Base-by-base conservation (phyloP, 768 basidiomycete genomes). In the Neoboletus brunneissimus region DNA sequence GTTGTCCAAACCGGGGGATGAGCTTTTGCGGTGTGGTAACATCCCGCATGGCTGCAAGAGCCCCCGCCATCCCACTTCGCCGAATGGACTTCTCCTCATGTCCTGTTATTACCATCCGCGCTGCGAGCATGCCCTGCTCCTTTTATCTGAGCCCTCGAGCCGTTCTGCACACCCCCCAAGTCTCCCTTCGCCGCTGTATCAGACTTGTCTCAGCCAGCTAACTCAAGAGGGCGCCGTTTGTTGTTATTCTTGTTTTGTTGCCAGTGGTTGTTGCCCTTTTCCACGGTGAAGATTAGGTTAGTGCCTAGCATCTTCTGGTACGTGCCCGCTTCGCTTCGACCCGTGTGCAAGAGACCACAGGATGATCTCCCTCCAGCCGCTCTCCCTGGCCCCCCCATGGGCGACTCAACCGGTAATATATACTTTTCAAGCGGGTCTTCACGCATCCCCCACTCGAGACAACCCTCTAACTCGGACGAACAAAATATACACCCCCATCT, bases 1-100 rank as follows among this genome's bases (percentile, higher is more conserved):
- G 54, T 58, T 63, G 29, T 56, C 67, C 65, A 69, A 68, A 70
- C 64, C 47, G 60, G 71, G 71, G 59, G 61, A 45, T 63, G 48
- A 47, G 42, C 51, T 47, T 60, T 52, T 54, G 55, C 61, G 53
- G 66, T 70, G 69, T 62, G 64, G 58, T 57, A 55, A 61, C 58
- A 47, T 54, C 57, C 58, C 54, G 59, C 66, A 61, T 58, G 62
- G 34, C 47, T 54, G 38, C 58, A 55, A 58, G 57, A 59, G 59
- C 55, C 52, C 59, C 70, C 56, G 55, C 59, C 41, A 52, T 63
- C 55, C 55, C 49, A 64, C 57, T 61, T 55, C 40, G 25, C 3
- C 25, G 53, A 60, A 58, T 31, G 60, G 45, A 56, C 60, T 32
- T 47, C 9, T 61, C 70, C 72, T 68, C 71, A 70, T 73, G 71